phyloP scores from a whole-genome alignment of 148 eudicot species.

The Euryodendron excelsum region DNA sequence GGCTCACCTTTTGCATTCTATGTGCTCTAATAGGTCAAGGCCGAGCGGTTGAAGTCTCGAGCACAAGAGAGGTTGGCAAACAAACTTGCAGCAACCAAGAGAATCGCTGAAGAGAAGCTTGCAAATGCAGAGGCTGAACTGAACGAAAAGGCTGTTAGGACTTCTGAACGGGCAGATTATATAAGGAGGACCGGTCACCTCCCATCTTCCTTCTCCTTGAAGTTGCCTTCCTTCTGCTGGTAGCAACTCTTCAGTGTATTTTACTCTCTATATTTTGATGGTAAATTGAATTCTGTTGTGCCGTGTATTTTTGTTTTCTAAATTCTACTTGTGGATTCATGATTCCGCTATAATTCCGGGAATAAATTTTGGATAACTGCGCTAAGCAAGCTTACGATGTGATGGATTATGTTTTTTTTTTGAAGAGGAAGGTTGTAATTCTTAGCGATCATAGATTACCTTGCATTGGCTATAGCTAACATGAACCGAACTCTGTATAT shows the following conservation, averaged over 20 bases:
- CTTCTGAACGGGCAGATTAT: constrained; percentile 87
- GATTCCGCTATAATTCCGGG: too few relatives aligned
- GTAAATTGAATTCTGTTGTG: not conserved
- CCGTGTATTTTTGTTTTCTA: not conserved
- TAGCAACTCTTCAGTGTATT: constrained; percentile 18
- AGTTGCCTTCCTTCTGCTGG: constrained; percentile 80
- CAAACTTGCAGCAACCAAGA: constrained; percentile 72
- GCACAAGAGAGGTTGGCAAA: constrained; percentile 82
- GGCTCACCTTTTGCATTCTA: not conserved
- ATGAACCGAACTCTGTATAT: too few relatives aligned
- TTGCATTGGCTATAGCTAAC: too few relatives aligned
- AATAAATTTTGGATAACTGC: too few relatives aligned
- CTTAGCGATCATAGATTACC: too few relatives aligned
- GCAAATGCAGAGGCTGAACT: constrained; percentile 82
- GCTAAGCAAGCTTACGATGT: too few relatives aligned
- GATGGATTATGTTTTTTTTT: too few relatives aligned
- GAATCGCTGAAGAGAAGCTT: constrained; percentile 87
- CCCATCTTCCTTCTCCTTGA: constrained; percentile 81
- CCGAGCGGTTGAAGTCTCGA: constrained; percentile 75
- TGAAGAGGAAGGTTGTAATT: too few relatives aligned
- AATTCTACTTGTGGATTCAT: too few relatives aligned
- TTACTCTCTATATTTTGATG: not conserved
- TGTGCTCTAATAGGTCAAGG: constrained; percentile 54
- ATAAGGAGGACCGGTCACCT: constrained; percentile 90
- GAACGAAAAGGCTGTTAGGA: constrained; percentile 74